Percentiles rank a stretch among this genome's conserved stretches.
These are phyloP conservation scores for Ascosphaera aggregata DNA, from an alignment of 2,329 filamentous ascomycete species.

Conservation along the genomic window DNA sequence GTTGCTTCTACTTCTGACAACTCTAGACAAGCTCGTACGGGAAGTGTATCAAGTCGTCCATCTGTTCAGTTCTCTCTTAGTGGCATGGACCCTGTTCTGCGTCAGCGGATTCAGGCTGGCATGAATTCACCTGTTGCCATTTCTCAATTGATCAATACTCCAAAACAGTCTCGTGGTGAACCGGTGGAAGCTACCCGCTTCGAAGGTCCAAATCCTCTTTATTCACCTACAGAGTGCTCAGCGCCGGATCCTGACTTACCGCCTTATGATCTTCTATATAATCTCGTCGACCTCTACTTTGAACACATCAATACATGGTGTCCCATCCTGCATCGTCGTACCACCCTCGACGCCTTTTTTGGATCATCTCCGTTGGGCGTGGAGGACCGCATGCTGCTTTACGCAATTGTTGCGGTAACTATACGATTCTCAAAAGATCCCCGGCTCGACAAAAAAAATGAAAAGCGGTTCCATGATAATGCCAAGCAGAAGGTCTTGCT, in stretches of 20 bases:
- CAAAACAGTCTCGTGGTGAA: neutral
- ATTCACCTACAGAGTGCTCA: slow-evolving; percentile 4
- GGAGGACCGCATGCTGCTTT: slow-evolving; percentile 58
- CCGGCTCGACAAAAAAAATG: slow-evolving; percentile 47
- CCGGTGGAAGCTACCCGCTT: neutral
- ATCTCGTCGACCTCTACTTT: slow-evolving; percentile 53
- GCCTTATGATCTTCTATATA: slow-evolving; percentile 50
- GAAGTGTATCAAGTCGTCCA: neutral
- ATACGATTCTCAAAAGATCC: slow-evolving; percentile 61
- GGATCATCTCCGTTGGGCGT: slow-evolving; percentile 54
- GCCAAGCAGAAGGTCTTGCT: slow-evolving; percentile 73
- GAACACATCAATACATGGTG: slow-evolving; percentile 69
- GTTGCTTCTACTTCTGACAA: neutral
- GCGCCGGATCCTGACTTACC: slow-evolving; percentile 43
- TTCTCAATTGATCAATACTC: neutral
- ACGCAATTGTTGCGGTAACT: slow-evolving; percentile 75
- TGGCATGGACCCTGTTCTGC: neutral
- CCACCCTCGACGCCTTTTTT: slow-evolving; percentile 62
- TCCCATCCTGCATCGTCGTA: slow-evolving; percentile 67
- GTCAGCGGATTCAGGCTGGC: neutral
- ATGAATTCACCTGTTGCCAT: slow-evolving; percentile 1
- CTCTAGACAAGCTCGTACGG: neutral
- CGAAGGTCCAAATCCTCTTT: neutral
- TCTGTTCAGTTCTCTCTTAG: neutral
- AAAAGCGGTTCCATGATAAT: slow-evolving; percentile 51